Conservation (phyloP, 148 eudicot genomes). For the Rheum nobile region DNA sequence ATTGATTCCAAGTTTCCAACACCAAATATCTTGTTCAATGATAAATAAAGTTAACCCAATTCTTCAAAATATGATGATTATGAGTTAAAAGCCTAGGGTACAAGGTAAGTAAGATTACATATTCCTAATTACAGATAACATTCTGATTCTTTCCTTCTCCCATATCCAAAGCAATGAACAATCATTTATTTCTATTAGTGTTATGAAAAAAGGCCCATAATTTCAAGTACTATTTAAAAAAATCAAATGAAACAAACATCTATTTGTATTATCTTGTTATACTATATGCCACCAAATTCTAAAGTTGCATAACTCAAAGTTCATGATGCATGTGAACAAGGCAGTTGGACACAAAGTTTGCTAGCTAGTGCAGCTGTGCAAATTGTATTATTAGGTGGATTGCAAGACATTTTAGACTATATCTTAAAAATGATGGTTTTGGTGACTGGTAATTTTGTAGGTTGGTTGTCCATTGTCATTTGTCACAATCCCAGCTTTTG, state of each 20-base stretch:
- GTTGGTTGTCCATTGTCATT: background rate
- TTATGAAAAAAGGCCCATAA: background rate
- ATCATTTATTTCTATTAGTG: background rate
- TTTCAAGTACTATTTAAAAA: background rate
- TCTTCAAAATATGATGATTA: background rate
- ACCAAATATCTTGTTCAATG: background rate
- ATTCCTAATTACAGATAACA: background rate
- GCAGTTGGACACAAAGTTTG: background rate
- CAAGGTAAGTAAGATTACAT: background rate
- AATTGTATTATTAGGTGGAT: background rate
- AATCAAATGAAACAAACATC: background rate
- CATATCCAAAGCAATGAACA: background rate
- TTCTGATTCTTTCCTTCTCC: background rate
- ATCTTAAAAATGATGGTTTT: background rate
- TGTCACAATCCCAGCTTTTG: background rate
- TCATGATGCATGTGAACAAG: constrained; percentile 3
- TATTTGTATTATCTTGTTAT: background rate
- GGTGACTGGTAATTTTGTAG: background rate
- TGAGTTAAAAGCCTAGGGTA: background rate
- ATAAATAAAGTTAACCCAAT: background rate
- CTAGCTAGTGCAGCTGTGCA: background rate
- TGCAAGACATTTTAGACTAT: background rate
- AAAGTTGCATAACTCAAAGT: background rate
- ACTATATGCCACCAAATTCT: background rate
- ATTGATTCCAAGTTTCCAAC: background rate